These are phyloP conservation scores for Fusarium sarcochroum DNA, from an alignment of 2,329 filamentous ascomycete species.

Conservation along the genomic window DNA sequence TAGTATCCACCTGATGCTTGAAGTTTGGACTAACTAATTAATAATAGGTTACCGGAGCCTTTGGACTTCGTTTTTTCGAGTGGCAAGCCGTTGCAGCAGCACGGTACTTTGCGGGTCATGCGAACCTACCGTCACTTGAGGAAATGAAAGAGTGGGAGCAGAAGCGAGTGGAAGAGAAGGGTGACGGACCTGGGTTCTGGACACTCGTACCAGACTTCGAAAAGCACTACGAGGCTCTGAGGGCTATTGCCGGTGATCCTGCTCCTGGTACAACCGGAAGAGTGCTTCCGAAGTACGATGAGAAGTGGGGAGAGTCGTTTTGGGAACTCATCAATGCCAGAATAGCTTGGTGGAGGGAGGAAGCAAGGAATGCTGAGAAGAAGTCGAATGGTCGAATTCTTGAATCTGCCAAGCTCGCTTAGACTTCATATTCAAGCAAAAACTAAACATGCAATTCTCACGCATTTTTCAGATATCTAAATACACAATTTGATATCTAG, in stretches of 20 bases:
- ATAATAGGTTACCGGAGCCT: neutral
- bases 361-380: neutral
- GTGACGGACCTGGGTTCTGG: neutral
- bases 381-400: neutral
- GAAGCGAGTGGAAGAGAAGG: neutral
- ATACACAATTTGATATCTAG: too few species aligned
- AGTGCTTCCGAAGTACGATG: slow-evolving; percentile 58
- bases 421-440: too few species aligned
- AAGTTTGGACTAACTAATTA: neutral
- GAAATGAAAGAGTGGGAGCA: neutral
- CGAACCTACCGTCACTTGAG: neutral
- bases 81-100: neutral
- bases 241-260: slow-evolving; percentile 59
- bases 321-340: slow-evolving; percentile 9
- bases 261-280: slow-evolving; percentile 55
- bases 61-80: neutral
- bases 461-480: too few species aligned
- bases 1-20: too few species aligned
- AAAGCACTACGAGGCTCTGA: slow-evolving; percentile 57
- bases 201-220: slow-evolving; percentile 51
- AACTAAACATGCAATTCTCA: too few species aligned
- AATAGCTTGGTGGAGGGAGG: neutral
- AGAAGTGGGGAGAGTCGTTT: slow-evolving; percentile 52
- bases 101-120: neutral
- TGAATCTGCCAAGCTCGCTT: neutral